Evolutionary conservation across 805 yeast genomes (phyloP).

Genomic region (Barnettozyma californica): DNA sequence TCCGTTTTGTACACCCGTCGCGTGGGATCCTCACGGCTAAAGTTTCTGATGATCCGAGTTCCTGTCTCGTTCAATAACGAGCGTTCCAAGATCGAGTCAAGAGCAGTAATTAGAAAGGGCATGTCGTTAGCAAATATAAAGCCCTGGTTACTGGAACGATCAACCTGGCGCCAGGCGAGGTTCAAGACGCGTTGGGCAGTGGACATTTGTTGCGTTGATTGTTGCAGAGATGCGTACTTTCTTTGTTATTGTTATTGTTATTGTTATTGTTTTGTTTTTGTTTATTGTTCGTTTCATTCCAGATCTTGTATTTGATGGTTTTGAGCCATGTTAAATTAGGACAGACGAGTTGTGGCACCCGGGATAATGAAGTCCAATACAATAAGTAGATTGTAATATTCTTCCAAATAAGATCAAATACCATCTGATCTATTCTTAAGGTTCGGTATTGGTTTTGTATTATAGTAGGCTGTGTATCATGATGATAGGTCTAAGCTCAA

Average conservation of each 20-base stretch:
- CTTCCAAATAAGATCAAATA: too few relatives aligned
- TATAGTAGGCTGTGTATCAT: too few relatives aligned
- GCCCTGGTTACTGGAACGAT: constrained; percentile 11
- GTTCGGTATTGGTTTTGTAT: too few relatives aligned
- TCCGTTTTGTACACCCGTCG: constrained; percentile 29
- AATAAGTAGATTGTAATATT: too few relatives aligned
- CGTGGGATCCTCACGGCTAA: constrained; percentile 26
- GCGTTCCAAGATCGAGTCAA: constrained; percentile 17
- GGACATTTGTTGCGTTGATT: background rate
- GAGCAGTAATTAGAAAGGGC: constrained; percentile 18
- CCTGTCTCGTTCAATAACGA: constrained; percentile 27
- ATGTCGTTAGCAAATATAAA: constrained; percentile 20
- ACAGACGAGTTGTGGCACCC: too few relatives aligned
- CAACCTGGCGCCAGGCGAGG: constrained; percentile 23
- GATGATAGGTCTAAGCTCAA: too few relatives aligned
- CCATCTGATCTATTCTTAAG: too few relatives aligned
- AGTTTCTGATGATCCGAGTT: constrained; percentile 23
- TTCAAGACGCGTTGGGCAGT: constrained; percentile 9
- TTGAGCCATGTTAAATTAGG: too few relatives aligned
- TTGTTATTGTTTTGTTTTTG: background rate
- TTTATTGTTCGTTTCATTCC: too few relatives aligned
- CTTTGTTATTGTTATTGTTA: background rate
- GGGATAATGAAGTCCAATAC: too few relatives aligned
- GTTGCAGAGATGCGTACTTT: background rate
- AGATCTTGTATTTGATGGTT: too few relatives aligned